A percentile compares a stretch with the other conserved stretches of the same genome.
Conservation (phyloP, 495 filamentous ascomycete species). For the Aspergillus coremiiformis region DNA sequence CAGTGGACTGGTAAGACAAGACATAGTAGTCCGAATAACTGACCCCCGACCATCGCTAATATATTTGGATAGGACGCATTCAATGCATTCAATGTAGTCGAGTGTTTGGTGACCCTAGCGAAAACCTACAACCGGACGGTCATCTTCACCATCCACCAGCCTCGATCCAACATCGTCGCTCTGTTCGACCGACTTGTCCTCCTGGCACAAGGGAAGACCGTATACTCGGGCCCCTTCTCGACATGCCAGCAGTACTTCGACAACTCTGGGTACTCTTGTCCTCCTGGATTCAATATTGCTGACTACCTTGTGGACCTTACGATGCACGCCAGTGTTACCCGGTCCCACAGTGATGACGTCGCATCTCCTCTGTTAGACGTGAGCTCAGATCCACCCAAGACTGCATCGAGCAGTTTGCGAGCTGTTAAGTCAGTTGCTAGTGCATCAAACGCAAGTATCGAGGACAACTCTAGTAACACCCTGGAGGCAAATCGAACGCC, state of each 20-base stretch:
- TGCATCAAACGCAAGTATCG: constrained; percentile 58
- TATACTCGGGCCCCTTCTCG: constrained; percentile 87
- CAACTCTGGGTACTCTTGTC: constrained; percentile 80
- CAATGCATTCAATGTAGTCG: constrained; percentile 95
- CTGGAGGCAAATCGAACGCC: constrained; percentile 55
- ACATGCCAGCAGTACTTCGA: constrained; percentile 92
- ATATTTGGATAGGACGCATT: constrained; percentile 57
- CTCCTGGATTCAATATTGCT: constrained; percentile 96
- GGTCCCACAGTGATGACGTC: constrained; percentile 51
- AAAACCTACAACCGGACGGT: constrained; percentile 95
- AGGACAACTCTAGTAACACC: constrained; percentile 49
- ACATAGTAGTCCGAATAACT: background rate
- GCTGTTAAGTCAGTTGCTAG: constrained; percentile 91
- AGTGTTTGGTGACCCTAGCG: constrained; percentile 89
- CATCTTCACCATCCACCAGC: constrained; percentile 97
- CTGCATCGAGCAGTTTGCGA: constrained; percentile 77
- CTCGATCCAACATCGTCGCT: constrained; percentile 99
- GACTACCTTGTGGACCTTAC: constrained; percentile 96
- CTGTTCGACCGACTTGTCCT: constrained; percentile 91
- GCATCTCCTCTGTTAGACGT: constrained; percentile 33
- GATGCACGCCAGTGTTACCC: constrained; percentile 74
- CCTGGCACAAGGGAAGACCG: constrained; percentile 78
- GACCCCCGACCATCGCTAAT: background rate
- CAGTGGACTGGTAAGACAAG: constrained; percentile 61
- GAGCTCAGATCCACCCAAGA: constrained; percentile 45